A percentile compares a stretch with the other conserved stretches of the same genome.
Evolutionary conservation across 2,329 filamentous ascomycete genomes (phyloP).

Genomic region (Rutstroemia sydowiana): DNA sequence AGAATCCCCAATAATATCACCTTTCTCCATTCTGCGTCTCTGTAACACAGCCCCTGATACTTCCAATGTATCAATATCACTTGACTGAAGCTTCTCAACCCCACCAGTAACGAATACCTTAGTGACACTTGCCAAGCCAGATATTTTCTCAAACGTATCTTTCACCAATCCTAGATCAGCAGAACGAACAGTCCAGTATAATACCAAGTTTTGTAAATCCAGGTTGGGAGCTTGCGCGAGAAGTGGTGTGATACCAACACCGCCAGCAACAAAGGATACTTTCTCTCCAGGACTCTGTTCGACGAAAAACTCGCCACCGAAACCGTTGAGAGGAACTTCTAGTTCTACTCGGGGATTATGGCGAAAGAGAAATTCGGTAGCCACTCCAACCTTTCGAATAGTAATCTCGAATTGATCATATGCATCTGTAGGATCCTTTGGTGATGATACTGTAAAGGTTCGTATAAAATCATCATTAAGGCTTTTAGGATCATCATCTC

Average conservation of each 20-base stretch:
- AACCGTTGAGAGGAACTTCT: slow-evolving; percentile 62
- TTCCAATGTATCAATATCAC: slow-evolving; percentile 21
- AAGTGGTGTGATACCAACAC: slow-evolving; percentile 77
- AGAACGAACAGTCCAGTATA: slow-evolving; percentile 62
- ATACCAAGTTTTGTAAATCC: slow-evolving; percentile 37
- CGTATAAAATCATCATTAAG: slow-evolving; percentile 80
- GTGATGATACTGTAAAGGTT: slow-evolving; percentile 73
- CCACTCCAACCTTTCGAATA: slow-evolving; percentile 59
- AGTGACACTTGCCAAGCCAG: slow-evolving; percentile 44
- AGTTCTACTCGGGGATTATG: slow-evolving; percentile 47
- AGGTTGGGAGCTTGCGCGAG: slow-evolving; percentile 59
- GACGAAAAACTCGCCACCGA: slow-evolving; percentile 59
- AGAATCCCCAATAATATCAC: slow-evolving; percentile 37
- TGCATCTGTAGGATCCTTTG: slow-evolving; percentile 14
- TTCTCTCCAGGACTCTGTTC: slow-evolving; percentile 23
- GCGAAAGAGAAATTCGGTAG: slow-evolving; percentile 57
- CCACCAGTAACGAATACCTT: slow-evolving; percentile 58
- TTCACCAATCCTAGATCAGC: slow-evolving; percentile 56
- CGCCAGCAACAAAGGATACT: slow-evolving; percentile 62
- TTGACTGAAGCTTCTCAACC: slow-evolving; percentile 1
- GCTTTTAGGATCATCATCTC: slow-evolving; percentile 68
- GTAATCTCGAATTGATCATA: slow-evolving; percentile 58
- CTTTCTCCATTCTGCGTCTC: slow-evolving; percentile 38
- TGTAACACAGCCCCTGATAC: slow-evolving; percentile 31
- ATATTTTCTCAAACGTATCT: slow-evolving; percentile 48